These are phyloP conservation scores for Chenopodium album DNA, from an alignment of 148 eudicot species.

Conservation along the genomic window DNA sequence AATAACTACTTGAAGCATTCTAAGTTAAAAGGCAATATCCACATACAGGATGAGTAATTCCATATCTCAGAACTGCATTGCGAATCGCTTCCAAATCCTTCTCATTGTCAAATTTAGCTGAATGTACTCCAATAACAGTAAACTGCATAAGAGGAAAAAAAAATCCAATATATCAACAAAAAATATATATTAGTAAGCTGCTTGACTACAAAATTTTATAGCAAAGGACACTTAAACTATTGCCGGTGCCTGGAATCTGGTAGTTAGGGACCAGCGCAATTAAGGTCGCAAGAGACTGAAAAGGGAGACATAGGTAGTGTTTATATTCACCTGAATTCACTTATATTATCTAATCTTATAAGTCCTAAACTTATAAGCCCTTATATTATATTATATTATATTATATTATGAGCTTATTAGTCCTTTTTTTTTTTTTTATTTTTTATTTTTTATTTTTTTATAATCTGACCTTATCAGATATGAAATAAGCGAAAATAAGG, in stretches of 20 bases:
- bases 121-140: constrained; percentile 90
- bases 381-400: no score
- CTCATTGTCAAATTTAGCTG: constrained; percentile 98
- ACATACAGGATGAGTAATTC: constrained; percentile 85
- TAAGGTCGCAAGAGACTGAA: neutral
- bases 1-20: neutral
- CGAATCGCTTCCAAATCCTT: constrained; percentile 91
- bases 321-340: no score
- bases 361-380: no score
- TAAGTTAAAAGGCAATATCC: neutral
- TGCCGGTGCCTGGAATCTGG: neutral
- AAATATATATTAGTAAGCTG: neutral
- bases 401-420: no score
- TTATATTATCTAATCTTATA: no score
- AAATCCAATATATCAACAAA: neutral
- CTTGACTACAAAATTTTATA: neutral
- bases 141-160: constrained; percentile 47
- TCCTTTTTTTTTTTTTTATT: no score
- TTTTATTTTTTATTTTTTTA: no score
- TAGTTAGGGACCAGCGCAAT: neutral
- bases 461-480: no score
- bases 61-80: constrained; percentile 84
- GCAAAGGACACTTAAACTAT: neutral
- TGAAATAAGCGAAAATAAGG: no score
- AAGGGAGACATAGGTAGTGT: neutral